Base-by-base conservation (phyloP, 768 basidiomycete genomes). In the Mrakia frigida region DNA sequence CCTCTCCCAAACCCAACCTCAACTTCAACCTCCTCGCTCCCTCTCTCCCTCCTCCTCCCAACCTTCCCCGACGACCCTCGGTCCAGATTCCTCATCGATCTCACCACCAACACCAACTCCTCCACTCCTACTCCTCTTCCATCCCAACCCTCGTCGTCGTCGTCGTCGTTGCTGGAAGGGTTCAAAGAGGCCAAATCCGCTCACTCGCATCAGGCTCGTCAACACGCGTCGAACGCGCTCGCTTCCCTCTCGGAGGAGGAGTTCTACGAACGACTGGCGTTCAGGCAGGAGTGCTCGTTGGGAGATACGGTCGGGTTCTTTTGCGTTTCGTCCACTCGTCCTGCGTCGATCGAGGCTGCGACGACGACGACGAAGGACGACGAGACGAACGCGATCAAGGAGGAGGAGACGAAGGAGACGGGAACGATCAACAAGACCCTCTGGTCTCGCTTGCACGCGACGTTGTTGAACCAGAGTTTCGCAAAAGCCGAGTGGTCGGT, bases 241-340 rank as follows among this genome's bases (percentile, higher is more conserved):
- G 61, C 16, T 31, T 18, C 3, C 21, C 75, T 37, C 56, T 79
- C 25, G 52, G 73, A 76, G 35, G 90, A 90, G 56, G 95, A 97
- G 81, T 99, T 95, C 83, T 99, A 96, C 95, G 94, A 97, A 83
- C 88, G 94, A 23, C 94, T 99, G 91, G 93, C 90, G 56, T 96
- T 92, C 83, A 87, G 97, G 37, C 96, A 98, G 82, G 97, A 99
- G 83, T 98, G 96, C 81, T 87, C 91, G 63, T 87, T 90, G 50
- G 94, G 95, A 2, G 91, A 92, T 2, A 88, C 96, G 23, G 98
- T 94, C 3, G 96, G 92, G 0, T 99, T 99, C 85, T 98, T 98
- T 82, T 87, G 88, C n/a, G 86, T 88, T 41, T 68, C 71, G 13
- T 84, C 86, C 16, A 11, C 35, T 37, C 76, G 35, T 13, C 7